Evolutionary conservation across 495 filamentous ascomycete genomes (phyloP).

Genomic region (Aspergillus heteromorphus): DNA sequence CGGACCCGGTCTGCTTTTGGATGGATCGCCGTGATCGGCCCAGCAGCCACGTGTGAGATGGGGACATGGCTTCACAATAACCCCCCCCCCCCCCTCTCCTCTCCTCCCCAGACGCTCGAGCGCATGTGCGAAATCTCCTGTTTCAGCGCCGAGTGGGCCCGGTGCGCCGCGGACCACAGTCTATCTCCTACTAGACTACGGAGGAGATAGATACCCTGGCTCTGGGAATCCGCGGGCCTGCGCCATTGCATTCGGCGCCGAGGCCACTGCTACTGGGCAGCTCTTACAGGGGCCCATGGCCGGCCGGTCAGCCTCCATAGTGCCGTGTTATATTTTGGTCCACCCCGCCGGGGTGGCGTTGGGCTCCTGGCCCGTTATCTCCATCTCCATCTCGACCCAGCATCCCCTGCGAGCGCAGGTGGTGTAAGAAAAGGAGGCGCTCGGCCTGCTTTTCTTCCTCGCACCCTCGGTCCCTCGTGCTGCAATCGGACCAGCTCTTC

Average conservation of each 20-base stretch:
- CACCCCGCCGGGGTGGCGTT: not conserved
- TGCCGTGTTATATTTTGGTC: not conserved
- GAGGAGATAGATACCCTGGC: too few relatives aligned
- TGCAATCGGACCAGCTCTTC: too few relatives aligned
- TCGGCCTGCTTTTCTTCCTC: not conserved
- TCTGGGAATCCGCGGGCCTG: too few relatives aligned
- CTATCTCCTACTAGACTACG: too few relatives aligned
- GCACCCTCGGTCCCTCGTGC: not conserved
- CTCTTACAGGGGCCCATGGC: too few relatives aligned
- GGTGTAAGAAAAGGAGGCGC: not conserved
- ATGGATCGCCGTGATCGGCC: constrained; percentile 2
- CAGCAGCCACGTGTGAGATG: constrained; percentile 1
- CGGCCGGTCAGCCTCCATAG: too few relatives aligned
- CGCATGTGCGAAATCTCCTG: not conserved
- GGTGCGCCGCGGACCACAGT: not conserved
- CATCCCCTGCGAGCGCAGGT: not conserved
- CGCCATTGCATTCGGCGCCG: too few relatives aligned
- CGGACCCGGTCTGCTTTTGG: not conserved
- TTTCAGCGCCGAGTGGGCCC: not conserved
- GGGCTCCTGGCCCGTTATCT: not conserved
- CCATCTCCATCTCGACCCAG: too few relatives aligned
- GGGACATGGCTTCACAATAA: not conserved
- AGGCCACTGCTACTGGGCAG: too few relatives aligned
- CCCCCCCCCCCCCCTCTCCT: too few relatives aligned
- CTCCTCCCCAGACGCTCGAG: not conserved